Percentiles rank a stretch among this genome's conserved stretches.
Conservation (phyloP, 1,139 yeast species). For the Debaryomyces nepalensis region DNA sequence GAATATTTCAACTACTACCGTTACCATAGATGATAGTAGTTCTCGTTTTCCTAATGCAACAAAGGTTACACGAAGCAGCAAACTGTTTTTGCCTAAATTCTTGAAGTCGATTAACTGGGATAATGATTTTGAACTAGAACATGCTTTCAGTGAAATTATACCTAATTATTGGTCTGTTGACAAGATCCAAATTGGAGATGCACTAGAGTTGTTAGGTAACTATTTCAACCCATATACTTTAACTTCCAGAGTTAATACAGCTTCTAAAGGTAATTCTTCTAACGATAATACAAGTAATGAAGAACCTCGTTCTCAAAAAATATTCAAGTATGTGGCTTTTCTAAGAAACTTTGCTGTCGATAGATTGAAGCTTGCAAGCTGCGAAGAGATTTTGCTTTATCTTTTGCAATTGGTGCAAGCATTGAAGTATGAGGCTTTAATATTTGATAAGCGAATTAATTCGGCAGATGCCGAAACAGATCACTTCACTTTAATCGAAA, state of each 20-base stretch:
- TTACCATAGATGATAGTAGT: slow-evolving; percentile 21
- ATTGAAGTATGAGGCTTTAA: slow-evolving; percentile 66
- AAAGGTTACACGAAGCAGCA: slow-evolving; percentile 19
- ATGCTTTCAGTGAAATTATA: slow-evolving; percentile 65
- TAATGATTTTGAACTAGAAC: slow-evolving; percentile 77
- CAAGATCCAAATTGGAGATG: slow-evolving; percentile 89
- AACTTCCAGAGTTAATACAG: slow-evolving; percentile 22
- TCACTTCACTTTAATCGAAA: slow-evolving; percentile 29
- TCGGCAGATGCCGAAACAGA: slow-evolving; percentile 15
- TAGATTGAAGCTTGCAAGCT: slow-evolving; percentile 75
- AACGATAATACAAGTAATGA: slow-evolving; percentile 27
- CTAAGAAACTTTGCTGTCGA: slow-evolving; percentile 88
- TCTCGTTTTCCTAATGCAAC: slow-evolving; percentile 15
- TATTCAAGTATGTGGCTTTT: slow-evolving; percentile 41
- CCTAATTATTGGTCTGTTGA: slow-evolving; percentile 57
- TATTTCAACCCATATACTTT: slow-evolving; percentile 54
- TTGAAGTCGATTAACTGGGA: slow-evolving; percentile 89
- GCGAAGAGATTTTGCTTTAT: slow-evolving; percentile 79
- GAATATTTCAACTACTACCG: slow-evolving; percentile 42
- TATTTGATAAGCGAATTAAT: slow-evolving; percentile 23
- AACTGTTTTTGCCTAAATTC: slow-evolving; percentile 78
- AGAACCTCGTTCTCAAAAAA: slow-evolving; percentile 36
- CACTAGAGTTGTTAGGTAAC: slow-evolving; percentile 83
- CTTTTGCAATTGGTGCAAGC: slow-evolving; percentile 92
- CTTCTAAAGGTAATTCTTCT: slow-evolving; percentile 7